Base-by-base conservation (phyloP, 768 basidiomycete species). In the Boletales sp. region DNA sequence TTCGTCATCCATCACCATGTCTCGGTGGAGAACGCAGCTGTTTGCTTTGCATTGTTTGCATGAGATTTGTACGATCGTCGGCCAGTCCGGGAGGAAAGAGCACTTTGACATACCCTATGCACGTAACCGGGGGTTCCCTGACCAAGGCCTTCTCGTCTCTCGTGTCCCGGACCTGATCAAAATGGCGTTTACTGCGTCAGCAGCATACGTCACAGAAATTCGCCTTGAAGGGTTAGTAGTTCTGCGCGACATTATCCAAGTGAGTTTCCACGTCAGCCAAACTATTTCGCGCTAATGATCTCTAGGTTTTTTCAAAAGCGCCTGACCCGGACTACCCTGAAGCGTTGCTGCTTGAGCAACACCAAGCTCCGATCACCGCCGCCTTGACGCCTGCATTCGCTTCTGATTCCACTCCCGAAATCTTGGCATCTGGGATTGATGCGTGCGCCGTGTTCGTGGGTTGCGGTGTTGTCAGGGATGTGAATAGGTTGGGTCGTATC, bases 181-280 rank as follows among this genome's bases (percentile, higher is more conserved):
- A 71, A 96, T 98, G 87, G 95, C 96, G 0, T 98, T 99, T 66
- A 95, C 92, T 12, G 94, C 96, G 1, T 94, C 93, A 14, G 91
- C 95, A 0, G 94, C 96, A 5, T 90, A 96, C 64, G 94, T 97
- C 31, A 94, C 90, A 9, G 93, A 97, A 65, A 97, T 98, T 54
- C 80, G 95, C 32, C 70, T 97, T 25, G 90, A 93, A 64, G 96
- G 96, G 2, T 70, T 98, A 25, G 76, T 90, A 8, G 90, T 99
- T 5, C 72, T 99, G 25, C 78, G 84, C 30, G 94, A 97, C 66
- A 90, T 98, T 30, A 94, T 99, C 53, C 82, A 94, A 76, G 95
- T 90, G 60, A 41, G 71, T 51, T 41, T 13, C 7, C 5, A 17
- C 40, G 19, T 15, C 12, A 11, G 37, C 21, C 25, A 8, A n/a